A percentile compares a stretch with the other conserved stretches of the same genome.
These are phyloP conservation scores for Mrakia blollopis DNA, from an alignment of 768 basidiomycete species.

Conservation along the genomic window DNA sequence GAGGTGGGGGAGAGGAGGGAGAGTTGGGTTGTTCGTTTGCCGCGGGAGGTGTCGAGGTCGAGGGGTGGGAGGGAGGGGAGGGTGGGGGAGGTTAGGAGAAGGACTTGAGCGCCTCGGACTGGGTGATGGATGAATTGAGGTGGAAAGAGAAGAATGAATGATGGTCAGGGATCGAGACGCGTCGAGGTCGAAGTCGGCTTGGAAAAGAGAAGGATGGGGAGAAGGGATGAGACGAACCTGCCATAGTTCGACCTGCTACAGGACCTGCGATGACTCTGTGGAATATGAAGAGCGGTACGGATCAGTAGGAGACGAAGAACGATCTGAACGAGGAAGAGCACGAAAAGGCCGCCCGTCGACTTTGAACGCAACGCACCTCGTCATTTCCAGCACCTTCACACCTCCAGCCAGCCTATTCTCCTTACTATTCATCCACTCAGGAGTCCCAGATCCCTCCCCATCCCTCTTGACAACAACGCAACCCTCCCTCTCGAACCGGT, in stretches of 20 bases:
- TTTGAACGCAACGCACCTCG: constrained; percentile 31
- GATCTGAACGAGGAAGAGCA: neutral
- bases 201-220: neutral
- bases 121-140: too few relatives aligned
- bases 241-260: constrained; percentile 55
- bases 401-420: constrained; percentile 48
- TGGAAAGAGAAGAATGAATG: neutral
- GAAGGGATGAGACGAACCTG: constrained; percentile 53
- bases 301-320: neutral
- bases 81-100: constrained; percentile 52
- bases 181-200: too few relatives aligned
- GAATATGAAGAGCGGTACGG: too few relatives aligned
- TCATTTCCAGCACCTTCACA: constrained; percentile 57
- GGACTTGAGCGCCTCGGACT: constrained; percentile 9
- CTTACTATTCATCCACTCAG: neutral
- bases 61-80: constrained; percentile 50
- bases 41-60: constrained; percentile 55
- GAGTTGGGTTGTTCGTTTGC: constrained; percentile 61
- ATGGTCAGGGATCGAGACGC: too few relatives aligned
- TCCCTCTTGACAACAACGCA: neutral
- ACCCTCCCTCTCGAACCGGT: neutral
- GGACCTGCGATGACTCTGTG: constrained; percentile 57
- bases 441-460: neutral
- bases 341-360: neutral
- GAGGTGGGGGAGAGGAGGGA: constrained; percentile 50